Base-by-base conservation (phyloP, 192 early-diverging fungal species). In the Spinellus fusiger region DNA sequence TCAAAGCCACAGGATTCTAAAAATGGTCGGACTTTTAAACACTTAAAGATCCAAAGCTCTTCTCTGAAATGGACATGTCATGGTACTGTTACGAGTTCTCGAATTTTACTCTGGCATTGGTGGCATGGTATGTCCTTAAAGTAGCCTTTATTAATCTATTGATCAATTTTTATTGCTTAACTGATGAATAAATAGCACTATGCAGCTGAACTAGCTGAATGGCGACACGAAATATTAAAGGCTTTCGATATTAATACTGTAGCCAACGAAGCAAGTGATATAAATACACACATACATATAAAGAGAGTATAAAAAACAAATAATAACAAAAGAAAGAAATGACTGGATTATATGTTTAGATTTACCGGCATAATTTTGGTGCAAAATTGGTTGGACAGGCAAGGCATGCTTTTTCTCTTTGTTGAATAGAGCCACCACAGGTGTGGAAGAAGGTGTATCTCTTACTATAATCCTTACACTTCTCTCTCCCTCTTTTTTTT, bases 241-340 rank as follows among this genome's bases (percentile, higher is more conserved):
- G 87, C 94, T 1, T 99, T 96, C 69, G 96, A 99, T 75, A 91
- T 99, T 56, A 99, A 97, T 73, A 80, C 80, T 5, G 85, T 90
- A 23, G 93, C 94, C 26, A 97, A 99, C 77, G 72, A 77, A 1
- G 85, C 88, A 26, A 59, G 48, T 27, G 25, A 16, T 10, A 31
- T 2, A 35, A 25, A 60, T 3, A n/a, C 12, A 7, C 1, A 20
- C 18, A 20, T 27, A 15, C 12, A n/a, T 20, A 22, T 48, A 1
- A 20, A 49, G 16, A 48, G 31, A 33, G 0, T 16, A 44, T 27
- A 46, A 3, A 4, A 46, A 16, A 7, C 34, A 47, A 27, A 8
- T 3, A 47, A 37, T 46, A 44, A 44, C 18, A 44, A 44, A 2
- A 3, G 10, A 44, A 16, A 40, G 16, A 40, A 40, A 40, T 40